A percentile compares a stretch with the other conserved stretches of the same genome.
Conservation (phyloP, 306 rosid species). For the Rosa lucieae region DNA sequence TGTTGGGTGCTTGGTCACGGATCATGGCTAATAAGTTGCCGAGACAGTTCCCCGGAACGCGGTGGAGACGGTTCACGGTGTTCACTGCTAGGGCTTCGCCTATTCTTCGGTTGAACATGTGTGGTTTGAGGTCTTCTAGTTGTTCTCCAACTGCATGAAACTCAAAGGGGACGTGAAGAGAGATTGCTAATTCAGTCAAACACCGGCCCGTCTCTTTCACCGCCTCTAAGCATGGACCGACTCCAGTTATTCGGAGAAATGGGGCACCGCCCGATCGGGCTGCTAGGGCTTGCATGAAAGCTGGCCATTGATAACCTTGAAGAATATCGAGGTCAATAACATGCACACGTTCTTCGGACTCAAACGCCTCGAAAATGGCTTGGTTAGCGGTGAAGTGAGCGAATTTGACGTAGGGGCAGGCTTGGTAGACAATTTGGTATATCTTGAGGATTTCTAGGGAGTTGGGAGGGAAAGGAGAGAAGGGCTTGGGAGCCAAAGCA, state of each 20-base stretch:
- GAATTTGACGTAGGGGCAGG: slow-evolving; percentile 84
- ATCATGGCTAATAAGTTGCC: slow-evolving; percentile 64
- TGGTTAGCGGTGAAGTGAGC: slow-evolving; percentile 94
- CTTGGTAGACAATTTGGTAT: slow-evolving; percentile 89
- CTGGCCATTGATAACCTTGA: slow-evolving; percentile 95
- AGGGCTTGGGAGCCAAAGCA: slow-evolving; percentile 23
- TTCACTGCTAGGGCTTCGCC: slow-evolving; percentile 87
- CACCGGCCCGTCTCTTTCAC: slow-evolving; percentile 74
- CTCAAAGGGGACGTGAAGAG: slow-evolving; percentile 82
- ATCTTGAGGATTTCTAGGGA: slow-evolving; percentile 76
- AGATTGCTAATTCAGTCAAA: slow-evolving; percentile 60
- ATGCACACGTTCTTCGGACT: slow-evolving; percentile 78
- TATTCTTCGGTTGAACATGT: slow-evolving; percentile 76
- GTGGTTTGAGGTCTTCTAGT: slow-evolving; percentile 64
- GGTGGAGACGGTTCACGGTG: slow-evolving; percentile 75
- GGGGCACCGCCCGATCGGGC: slow-evolving; percentile 66
- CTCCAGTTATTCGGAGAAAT: slow-evolving; percentile 65
- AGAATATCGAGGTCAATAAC: slow-evolving; percentile 81
- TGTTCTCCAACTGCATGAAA: slow-evolving; percentile 77
- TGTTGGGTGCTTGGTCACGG: slow-evolving; percentile 81
- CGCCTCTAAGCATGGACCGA: slow-evolving; percentile 44
- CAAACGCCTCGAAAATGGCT: slow-evolving; percentile 89
- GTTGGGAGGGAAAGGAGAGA: slow-evolving; percentile 55
- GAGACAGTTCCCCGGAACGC: slow-evolving; percentile 47
- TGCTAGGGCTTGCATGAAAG: slow-evolving; percentile 88